Conservation (phyloP, 225 moss, liverwort and hornwort genomes). For the Sphagnum tenellum region DNA sequence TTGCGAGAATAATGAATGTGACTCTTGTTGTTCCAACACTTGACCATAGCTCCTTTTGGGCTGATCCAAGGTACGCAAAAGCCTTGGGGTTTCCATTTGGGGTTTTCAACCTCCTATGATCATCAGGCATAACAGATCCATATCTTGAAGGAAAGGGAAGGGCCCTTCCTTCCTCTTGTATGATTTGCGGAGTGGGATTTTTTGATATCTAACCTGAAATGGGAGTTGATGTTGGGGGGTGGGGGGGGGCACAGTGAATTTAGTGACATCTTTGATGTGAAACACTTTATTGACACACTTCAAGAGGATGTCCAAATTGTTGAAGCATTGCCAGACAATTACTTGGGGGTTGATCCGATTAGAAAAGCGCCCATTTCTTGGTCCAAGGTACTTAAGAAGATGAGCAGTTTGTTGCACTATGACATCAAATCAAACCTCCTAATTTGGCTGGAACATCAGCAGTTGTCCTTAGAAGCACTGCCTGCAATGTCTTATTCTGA, state of each 20-base stretch:
- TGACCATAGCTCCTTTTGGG: constrained; percentile 94
- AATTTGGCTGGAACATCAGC: not conserved
- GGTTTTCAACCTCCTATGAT: no score
- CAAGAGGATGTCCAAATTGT: constrained; percentile 68
- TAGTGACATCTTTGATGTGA: constrained; percentile 80
- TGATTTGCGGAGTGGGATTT: no score
- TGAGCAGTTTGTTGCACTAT: not conserved
- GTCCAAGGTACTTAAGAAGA: constrained; percentile 57
- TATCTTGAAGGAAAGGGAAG: no score
- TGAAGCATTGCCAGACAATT: constrained; percentile 54
- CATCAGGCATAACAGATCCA: no score
- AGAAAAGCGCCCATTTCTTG: constrained; percentile 82
- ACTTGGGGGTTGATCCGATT: constrained; percentile 34
- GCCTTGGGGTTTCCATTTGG: no score
- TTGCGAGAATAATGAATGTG: constrained; percentile 80
- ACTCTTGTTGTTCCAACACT: constrained; percentile 77
- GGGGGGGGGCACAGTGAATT: constrained; percentile 53
- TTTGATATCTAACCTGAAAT: not conserved
- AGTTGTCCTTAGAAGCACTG: not conserved
- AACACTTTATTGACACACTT: constrained; percentile 65
- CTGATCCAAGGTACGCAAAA: constrained; percentile 63
- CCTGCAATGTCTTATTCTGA: no score
- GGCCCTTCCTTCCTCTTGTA: no score
- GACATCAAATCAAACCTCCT: not conserved
- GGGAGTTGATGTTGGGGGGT: not conserved